Base-by-base conservation (phyloP, 805 yeast genomes). In the Kodamaea nitidulidarum region DNA sequence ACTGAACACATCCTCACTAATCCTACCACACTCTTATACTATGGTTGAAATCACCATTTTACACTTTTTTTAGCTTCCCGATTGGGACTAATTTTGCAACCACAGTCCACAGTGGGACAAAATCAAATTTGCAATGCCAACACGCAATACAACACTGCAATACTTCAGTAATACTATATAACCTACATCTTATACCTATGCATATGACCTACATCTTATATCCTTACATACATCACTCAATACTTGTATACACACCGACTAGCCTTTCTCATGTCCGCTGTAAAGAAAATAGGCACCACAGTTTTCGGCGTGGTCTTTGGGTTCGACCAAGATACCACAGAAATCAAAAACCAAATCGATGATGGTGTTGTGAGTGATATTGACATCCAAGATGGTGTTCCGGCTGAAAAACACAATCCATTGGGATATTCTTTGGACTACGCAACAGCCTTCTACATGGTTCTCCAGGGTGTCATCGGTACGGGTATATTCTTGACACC, bases 401-500 rank as follows among this genome's bases (percentile, higher is more conserved):
- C 75, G 7, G 65, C 66, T 6, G 75, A 70, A 41, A 49, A 51
- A 17, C 49, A 44, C 6, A 65, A 64, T 26, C 70, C 70, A 1
- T 49, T 65, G 42, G 70, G 70, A 4, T 54, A 67, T 54, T 73
- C 71, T 37, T 61, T 46, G 18, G 47, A 46, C 29, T 44, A 44
- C 20, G 25, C 33, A 7, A 45, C 82, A 32, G 84, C 88, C 39
- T 71, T 81, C 38, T 82, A 83, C 37, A 62, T 81, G 41, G 76
- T 81, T 41, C 67, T 81, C 50, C 82, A 81, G 47, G 77, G 88
- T 48, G 76, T 83, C 65, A 69, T 83, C 32, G 90, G 90, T 46
- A 82, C 88, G 0, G 88, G 88, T 60, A 81, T 83, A 35, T 83
- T 83, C 55, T 77, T 84, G 9, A 80, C 84, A 0, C 85, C 88